Percentiles rank a stretch among this genome's conserved stretches.
These are phyloP conservation scores for Endoconidiophora laricicola DNA, from an alignment of 2,329 filamentous ascomycete genomes.

Conservation along the genomic window DNA sequence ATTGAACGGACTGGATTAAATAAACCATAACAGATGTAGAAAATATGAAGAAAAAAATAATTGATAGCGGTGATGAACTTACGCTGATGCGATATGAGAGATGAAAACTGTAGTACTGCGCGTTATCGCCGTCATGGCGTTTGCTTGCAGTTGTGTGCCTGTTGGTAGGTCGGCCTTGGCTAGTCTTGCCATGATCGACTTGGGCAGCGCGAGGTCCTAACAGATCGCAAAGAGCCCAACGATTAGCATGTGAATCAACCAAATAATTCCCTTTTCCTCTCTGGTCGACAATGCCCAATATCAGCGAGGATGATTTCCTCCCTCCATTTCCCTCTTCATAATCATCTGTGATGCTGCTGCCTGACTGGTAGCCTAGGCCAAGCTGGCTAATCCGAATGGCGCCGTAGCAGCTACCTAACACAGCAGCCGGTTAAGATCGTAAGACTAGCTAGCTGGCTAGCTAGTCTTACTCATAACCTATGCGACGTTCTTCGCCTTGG, in stretches of 20 bases:
- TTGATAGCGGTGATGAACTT: conserved; percentile 21
- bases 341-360: too few species aligned
- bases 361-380: too few species aligned
- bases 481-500: neutral
- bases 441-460: too few species aligned
- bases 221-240: neutral
- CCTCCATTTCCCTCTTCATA: too few species aligned
- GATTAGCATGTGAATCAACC: neutral
- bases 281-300: neutral
- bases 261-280: neutral
- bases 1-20: too few species aligned
- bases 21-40: too few species aligned
- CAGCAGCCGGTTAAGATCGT: too few species aligned
- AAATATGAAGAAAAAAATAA: neutral
- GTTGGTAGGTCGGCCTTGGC: conserved; percentile 65
- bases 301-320: too few species aligned
- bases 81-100: conserved; percentile 62
- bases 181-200: conserved; percentile 64
- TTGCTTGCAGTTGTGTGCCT: conserved; percentile 71
- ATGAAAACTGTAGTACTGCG: conserved; percentile 76
- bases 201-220: conserved; percentile 56
- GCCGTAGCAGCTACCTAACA: too few species aligned
- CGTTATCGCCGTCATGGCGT: conserved; percentile 61
- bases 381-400: too few species aligned
- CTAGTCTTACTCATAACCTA: neutral